Evolutionary conservation across 371 early-diverging fungal species (phyloP), one percentile per base, ranked within the genome.

Genomic region (Coemansia linderi): DNA sequence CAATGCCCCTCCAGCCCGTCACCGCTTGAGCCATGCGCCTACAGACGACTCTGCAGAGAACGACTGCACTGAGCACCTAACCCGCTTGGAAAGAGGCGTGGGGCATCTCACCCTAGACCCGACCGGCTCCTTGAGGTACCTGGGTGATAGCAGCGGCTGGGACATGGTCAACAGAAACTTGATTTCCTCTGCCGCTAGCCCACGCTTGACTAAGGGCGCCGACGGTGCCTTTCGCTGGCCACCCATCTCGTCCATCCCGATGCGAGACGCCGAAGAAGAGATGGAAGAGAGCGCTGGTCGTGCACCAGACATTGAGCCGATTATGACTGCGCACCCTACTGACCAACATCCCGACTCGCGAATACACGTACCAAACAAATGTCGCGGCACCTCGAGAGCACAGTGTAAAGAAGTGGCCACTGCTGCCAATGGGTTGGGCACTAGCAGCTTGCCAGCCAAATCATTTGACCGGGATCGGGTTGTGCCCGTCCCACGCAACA

Each of bases 101-200:
- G 78, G 78, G 7, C 78, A 78, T 39, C 43, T 78, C 61, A 78
- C 78, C 9, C 67, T 78, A 22, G 78, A 78, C 38, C 71, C 63
- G 31, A 74, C 78, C 2, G 78, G 78, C 4, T 72, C 78, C 4
- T 41, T 78, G 41, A 43, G 78, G 19, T 78, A 78, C 27, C 68
- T 78, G 22, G 78, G 78, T 41, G 76, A 73, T 48, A 73, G 74
- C 54, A 78, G 78, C 22, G 78, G 78, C 15, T 73, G 73, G 73
- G 69, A 73, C 58, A 69, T 78, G 12, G 64, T 78, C 39, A 74
- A 72, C 61, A 74, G 71, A 56, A 78, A 62, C 61, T 40, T 78
- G 36, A 59, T 71, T 13, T 67, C 74, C 9, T 74, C 75, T 6
- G 68, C 69, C 19, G 40, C 62, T 41, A 74, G 68, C 36, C 71